These are phyloP conservation scores for Ceratocystis colombiana DNA, from an alignment of 2,329 filamentous ascomycete species.

Conservation along the genomic window DNA sequence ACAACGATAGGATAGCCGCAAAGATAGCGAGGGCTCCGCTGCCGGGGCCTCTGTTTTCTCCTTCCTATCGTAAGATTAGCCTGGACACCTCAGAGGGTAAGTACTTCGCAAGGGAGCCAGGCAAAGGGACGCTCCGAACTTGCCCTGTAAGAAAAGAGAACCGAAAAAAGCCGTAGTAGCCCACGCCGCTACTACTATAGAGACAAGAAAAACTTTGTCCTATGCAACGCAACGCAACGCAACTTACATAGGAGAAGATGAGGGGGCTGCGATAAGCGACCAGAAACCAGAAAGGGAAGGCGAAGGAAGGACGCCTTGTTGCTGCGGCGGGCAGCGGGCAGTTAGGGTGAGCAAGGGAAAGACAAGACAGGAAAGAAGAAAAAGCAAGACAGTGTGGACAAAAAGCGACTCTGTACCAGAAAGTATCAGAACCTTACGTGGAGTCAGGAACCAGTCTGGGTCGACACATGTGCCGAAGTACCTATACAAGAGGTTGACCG, in stretches of 20 bases:
- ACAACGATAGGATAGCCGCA: constrained; percentile 5
- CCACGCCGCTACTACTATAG: background rate
- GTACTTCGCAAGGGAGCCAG: no score
- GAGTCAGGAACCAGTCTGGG: background rate
- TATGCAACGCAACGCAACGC: background rate
- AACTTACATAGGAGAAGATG: constrained; percentile 6
- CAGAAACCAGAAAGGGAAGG: background rate
- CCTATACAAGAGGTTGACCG: constrained; percentile 1
- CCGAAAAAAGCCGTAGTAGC: background rate
- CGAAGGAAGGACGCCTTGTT: constrained; percentile 15
- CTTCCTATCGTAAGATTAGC: background rate
- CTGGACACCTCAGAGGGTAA: background rate
- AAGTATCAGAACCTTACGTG: background rate
- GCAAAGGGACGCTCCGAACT: no score
- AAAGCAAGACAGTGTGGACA: constrained; percentile 10
- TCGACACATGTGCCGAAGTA: background rate
- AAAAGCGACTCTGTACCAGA: background rate
- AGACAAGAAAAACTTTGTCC: background rate
- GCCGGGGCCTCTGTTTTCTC: constrained; percentile 10
- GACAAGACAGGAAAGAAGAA: background rate
- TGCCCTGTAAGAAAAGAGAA: background rate
- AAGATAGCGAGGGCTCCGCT: constrained; percentile 15
- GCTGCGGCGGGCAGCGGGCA: constrained; percentile 2
- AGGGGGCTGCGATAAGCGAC: constrained; percentile 14
- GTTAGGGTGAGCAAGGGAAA: background rate